Evolutionary conservation across 768 basidiomycete species (phyloP).

Genomic region (Russula virescens): DNA sequence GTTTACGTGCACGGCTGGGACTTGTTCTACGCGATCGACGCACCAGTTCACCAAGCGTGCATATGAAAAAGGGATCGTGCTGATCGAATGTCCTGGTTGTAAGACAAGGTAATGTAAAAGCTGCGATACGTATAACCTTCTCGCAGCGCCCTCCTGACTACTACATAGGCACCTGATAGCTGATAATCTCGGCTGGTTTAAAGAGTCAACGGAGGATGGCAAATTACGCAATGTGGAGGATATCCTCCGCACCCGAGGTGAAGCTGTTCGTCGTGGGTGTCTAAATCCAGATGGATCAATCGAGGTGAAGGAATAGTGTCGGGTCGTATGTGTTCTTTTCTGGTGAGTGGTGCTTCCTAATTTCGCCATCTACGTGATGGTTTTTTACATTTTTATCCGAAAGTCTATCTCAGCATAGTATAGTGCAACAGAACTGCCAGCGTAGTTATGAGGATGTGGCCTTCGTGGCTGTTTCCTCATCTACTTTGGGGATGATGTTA

Average conservation of each 20-base stretch:
- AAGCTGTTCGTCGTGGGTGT: constrained; percentile 48
- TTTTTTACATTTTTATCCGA: background rate
- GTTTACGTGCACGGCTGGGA: constrained; percentile 78
- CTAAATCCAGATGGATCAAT: constrained; percentile 47
- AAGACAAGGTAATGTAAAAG: constrained; percentile 59
- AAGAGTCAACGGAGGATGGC: constrained; percentile 69
- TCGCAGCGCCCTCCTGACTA: background rate
- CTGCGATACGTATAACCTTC: background rate
- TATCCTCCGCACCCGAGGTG: constrained; percentile 70
- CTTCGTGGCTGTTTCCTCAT: constrained; percentile 18
- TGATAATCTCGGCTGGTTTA: constrained; percentile 90
- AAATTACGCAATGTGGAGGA: constrained; percentile 78
- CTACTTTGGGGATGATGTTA: constrained; percentile 55
- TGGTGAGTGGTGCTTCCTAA: background rate
- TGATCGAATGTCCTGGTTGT: constrained; percentile 89
- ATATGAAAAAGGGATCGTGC: constrained; percentile 84
- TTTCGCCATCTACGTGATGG: background rate
- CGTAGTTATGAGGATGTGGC: constrained; percentile 24
- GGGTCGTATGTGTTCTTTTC: no score
- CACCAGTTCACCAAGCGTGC: constrained; percentile 82
- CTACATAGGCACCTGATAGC: constrained; percentile 70
- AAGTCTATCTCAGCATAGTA: background rate
- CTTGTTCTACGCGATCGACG: constrained; percentile 73
- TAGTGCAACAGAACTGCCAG: background rate
- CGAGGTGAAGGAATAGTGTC: constrained; percentile 38